Evolutionary conservation across 441 rosid genomes (phyloP).

Genomic region (Populus tomentosa): DNA sequence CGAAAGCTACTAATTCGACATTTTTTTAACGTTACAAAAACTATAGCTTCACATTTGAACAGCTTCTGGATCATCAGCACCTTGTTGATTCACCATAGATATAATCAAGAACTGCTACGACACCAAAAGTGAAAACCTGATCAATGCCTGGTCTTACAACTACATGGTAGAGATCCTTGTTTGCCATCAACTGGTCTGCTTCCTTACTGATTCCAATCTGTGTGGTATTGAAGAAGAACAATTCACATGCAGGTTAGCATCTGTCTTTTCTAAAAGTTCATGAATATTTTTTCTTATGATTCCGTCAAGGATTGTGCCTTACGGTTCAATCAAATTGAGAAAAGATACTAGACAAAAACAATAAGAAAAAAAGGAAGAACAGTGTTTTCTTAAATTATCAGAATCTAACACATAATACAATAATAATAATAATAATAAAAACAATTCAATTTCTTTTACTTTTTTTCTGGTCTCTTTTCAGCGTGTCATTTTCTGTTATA

Average conservation of each 20-base stretch:
- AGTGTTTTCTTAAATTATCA: too few species aligned
- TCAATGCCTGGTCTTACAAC: constrained; percentile 51
- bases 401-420: too few species aligned
- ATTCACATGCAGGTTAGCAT: not conserved
- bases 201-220: constrained; percentile 58
- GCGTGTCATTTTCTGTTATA: too few species aligned
- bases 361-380: too few species aligned
- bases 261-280: not conserved
- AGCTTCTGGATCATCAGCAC: constrained; percentile 29
- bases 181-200: constrained; percentile 38
- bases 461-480: too few species aligned
- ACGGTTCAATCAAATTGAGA: too few species aligned
- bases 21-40: not conserved
- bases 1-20: not conserved
- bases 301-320: too few species aligned
- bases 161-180: constrained; percentile 64
- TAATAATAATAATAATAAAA: too few species aligned
- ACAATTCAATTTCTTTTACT: too few species aligned
- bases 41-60: not conserved
- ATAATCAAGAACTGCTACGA: constrained; percentile 67
- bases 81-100: constrained; percentile 73
- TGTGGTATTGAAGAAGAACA: not conserved
- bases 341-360: too few species aligned
- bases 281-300: too few species aligned
- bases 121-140: constrained; percentile 73